These are phyloP conservation scores for Penicillium sp. DNA, from an alignment of 2,329 filamentous ascomycete species.

Conservation along the genomic window DNA sequence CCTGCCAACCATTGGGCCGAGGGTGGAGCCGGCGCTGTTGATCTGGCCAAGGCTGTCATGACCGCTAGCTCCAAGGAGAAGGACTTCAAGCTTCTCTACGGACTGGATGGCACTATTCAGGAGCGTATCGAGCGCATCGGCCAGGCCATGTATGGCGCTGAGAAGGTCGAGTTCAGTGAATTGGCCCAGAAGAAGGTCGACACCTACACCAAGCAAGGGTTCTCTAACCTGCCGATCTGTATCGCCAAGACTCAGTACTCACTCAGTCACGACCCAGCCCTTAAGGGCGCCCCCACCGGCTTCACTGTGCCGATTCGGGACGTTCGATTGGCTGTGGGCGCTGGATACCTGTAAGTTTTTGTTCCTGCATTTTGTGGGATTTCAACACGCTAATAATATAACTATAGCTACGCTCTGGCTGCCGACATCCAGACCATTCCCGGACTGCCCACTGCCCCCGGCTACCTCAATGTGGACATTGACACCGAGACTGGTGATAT, in stretches of 20 bases:
- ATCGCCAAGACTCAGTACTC: slow-evolving; percentile 99
- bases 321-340: slow-evolving; percentile 89
- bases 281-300: slow-evolving; percentile 92
- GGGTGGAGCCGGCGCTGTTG: slow-evolving; percentile 84
- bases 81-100: slow-evolving; percentile 85
- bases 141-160: slow-evolving; percentile 91
- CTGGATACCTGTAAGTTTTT: slow-evolving; percentile 75
- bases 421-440: slow-evolving; percentile 99
- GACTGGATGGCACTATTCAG: slow-evolving; percentile 74
- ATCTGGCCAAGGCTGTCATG: slow-evolving; percentile 84
- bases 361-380: slow-evolving; percentile 37
- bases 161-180: slow-evolving; percentile 86
- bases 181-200: slow-evolving; percentile 95
- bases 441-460: slow-evolving; percentile 88
- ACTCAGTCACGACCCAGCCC: slow-evolving; percentile 82
- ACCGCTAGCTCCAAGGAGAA: slow-evolving; percentile 78
- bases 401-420: slow-evolving; percentile 75
- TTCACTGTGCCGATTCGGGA: slow-evolving; percentile 95
- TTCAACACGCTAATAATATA: slow-evolving; percentile 15
- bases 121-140: slow-evolving; percentile 89
- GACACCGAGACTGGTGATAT: slow-evolving; percentile 82
- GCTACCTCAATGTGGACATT: slow-evolving; percentile 89
- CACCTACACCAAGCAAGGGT: slow-evolving; percentile 88
- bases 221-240: slow-evolving; percentile 90
- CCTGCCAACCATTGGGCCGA: slow-evolving; percentile 96